Base-by-base conservation (phyloP, 1,284 basidiomycete genomes). In the Thecaphora frezii region DNA sequence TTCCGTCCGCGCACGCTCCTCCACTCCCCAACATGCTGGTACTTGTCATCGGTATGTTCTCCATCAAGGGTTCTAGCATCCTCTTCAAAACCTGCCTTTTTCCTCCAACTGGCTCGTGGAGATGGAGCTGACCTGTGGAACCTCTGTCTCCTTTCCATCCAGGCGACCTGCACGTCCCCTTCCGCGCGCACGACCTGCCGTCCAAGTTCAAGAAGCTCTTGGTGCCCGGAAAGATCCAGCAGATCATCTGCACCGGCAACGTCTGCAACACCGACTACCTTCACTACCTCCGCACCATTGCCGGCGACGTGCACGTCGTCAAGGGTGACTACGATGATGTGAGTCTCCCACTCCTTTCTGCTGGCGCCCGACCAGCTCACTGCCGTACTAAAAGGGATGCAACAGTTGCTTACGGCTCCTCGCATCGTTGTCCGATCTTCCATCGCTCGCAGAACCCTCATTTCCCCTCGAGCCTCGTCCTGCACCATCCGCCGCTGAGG, bases 241-340 rank as follows among this genome's bases (percentile, higher is more conserved):
- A 98, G 81, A 96, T 98, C 62, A 85, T 98, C 30, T 96, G 93
- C 79, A 98, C 94, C 0, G 96, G 94, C 45, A 98, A 98, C 78
- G 88, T 97, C 14, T 96, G 92, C 79, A 96, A 98, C 82, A 88
- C 89, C 72, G 94, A 97, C 81, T 98, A 94, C 13, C 92, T 89
- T 76, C 94, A 97, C 74, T 98, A 97, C 81, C 84, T 99, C n/a
- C 84, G 91, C 54, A 92, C 90, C n/a, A 89, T 98, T 22, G 89
- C 91, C n/a, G 88, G 89, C 10, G 96, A 97, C 74, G 89, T 98
- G 7, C 86, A 91, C 71, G 88, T 93, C 39, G 94, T 96, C 5
- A 84, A 87, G 69, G 94, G 96, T 2, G 96, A 98, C 80, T 97
- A 91, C 73, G 94, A 98, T 78, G 93, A 97, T 83, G 90, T 91